Conservation (phyloP, 2,329 filamentous ascomycete species). For the Fusarium sp. region DNA sequence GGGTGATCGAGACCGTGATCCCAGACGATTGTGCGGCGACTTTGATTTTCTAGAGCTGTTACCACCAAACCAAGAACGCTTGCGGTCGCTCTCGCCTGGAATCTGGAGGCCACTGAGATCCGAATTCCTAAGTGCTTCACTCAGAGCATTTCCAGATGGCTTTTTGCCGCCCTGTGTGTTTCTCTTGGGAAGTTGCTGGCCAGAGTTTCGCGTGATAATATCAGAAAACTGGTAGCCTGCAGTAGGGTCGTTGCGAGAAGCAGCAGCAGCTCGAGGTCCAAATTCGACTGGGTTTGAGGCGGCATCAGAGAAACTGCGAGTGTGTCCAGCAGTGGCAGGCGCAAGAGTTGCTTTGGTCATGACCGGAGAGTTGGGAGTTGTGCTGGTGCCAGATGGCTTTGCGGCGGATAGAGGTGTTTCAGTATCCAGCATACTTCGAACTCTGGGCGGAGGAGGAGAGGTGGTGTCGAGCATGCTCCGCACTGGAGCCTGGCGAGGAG, state of each 20-base stretch:
- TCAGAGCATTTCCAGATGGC: conserved; percentile 56
- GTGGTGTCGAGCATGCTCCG: conserved; percentile 62
- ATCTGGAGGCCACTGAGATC: conserved; percentile 64
- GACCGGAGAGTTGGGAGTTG: conserved; percentile 51
- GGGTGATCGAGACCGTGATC: conserved; percentile 54
- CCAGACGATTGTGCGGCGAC: conserved; percentile 64
- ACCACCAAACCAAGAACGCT: conserved; percentile 53
- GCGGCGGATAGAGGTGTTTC: conserved; percentile 50
- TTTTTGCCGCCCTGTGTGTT: conserved; percentile 58
- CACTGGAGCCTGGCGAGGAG: conserved; percentile 67
- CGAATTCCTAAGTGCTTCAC: conserved; percentile 64
- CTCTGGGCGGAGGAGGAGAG: conserved; percentile 53
- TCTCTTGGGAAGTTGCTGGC: conserved; percentile 62
- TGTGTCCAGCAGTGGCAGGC: conserved; percentile 38
- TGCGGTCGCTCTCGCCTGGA: conserved; percentile 58
- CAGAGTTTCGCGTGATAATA: conserved; percentile 65
- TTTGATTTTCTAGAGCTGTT: conserved; percentile 60
- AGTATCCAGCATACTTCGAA: conserved; percentile 66
- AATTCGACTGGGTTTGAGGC: conserved; percentile 61
- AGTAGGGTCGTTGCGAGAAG: conserved; percentile 56
- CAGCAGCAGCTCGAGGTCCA: conserved; percentile 49
- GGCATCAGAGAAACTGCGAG: conserved; percentile 68
- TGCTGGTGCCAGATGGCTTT: conserved; percentile 48
- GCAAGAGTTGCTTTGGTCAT: conserved; percentile 38
- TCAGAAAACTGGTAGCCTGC: conserved; percentile 71